Base-by-base conservation (phyloP, 1,139 yeast genomes). In the Kodamaea plutei region DNA sequence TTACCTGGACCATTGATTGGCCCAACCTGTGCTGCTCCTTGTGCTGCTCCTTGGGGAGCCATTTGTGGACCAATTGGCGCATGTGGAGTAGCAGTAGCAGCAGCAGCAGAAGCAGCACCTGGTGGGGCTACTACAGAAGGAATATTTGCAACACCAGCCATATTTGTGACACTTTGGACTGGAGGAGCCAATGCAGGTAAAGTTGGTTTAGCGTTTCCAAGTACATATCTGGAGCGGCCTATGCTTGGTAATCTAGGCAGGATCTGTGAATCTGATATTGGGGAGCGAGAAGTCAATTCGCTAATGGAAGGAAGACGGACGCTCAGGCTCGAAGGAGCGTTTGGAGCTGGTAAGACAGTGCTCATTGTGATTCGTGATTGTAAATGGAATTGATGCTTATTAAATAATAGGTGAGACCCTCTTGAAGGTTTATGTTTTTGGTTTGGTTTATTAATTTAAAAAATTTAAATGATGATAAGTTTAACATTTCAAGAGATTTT, bases 261-360 rank as follows among this genome's bases (percentile, higher is more conserved):
- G 25, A 10, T 26, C 30, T 14, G 18, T 20, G 15, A 28, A 10
- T 18, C 20, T 4, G 20, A 18, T 13, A 41, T 31, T 5, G 50
- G 37, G 15, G 48, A 40, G 10, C 41, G 30, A 9, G 51, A 43
- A n/a, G 66, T 59, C 41, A 62, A 51, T 37, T 62, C 67, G 37
- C 50, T 54, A 30, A 62, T 60, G 4, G 65, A 55, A 10, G 68
- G 67, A 39, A 61, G 53, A 37, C 49, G 34, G 29, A 31, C 34
- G 10, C 28, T 23, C 25, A 19, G 16, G 27, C 20, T 26, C 4
- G 31, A 26, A n/a, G 33, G 30, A 15, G 33, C 30, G 22, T 30
- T 30, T 8, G 26, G 29, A 6, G 33, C 29, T 15, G 33, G 33
- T 23, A 30, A 30, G 11, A 26, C 32, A 15, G 26, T 21, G 15